Evolutionary conservation across 352 stramenopile species (phyloP), one percentile per base, ranked within the genome.

Genomic region (Phytophthora constricta): DNA sequence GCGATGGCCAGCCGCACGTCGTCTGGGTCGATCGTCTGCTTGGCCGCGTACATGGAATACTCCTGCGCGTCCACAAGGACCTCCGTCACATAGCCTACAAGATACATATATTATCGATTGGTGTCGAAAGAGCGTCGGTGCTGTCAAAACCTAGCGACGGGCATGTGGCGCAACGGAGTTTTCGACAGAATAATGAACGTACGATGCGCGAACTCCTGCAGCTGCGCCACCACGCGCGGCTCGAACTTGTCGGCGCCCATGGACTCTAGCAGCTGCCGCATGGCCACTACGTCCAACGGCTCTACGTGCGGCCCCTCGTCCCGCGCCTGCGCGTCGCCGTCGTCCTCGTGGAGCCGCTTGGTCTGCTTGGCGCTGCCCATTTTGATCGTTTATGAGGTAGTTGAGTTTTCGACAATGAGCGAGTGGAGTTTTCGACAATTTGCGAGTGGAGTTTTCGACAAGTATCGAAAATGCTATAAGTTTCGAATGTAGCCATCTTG

Each of bases 171-270:
- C n/a, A n/a, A n/a, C n/a, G n/a, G n/a, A n/a, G n/a, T n/a, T n/a
- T n/a, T n/a, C n/a, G n/a, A n/a, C n/a, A n/a, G n/a, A n/a, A n/a
- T n/a, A n/a, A n/a, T n/a, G 27, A 10, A 10, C 83, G 39, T 71
- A 96, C 87, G 86, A 61, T 96, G 87, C 20, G 92, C 76, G 57
- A 95, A 94, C 67, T 96, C 88, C 48, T 91, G 85, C 25, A 96
- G 76, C 70, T 96, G 87, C 56, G 70, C 72, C 27, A 94, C 82
- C 65, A 96, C 87, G 56, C 86, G 82, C 52, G 83, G 82, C 70
- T 96, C 87, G 59, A 86, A 85, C 54, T 84, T 90, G 56, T 91
- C 82, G 33, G 79, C 86, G 17, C 87, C 86, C 87, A 96, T 96
- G 47, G 86, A 93, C 60, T 81, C 80, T 41, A 96, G 74, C 25